Conservation (phyloP, 768 basidiomycete genomes). For the Tephrocybe sp. region DNA sequence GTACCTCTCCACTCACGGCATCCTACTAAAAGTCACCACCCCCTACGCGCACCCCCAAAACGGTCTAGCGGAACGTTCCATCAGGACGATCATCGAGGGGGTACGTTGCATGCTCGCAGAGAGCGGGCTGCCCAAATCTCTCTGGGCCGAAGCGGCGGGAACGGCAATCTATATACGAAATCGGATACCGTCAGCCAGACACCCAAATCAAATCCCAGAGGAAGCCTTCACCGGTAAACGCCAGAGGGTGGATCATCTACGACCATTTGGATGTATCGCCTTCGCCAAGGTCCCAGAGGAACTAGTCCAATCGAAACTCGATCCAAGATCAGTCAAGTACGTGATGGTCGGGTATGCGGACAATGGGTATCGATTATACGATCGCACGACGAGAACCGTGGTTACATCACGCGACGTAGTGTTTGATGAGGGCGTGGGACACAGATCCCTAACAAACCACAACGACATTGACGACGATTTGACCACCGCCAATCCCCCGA, state of each 20-base stretch:
- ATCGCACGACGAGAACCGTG: background rate
- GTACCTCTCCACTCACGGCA: background rate
- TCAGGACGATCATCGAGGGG: background rate
- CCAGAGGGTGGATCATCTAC: background rate
- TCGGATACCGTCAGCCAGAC: background rate
- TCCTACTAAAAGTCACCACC: background rate
- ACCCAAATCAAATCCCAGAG: conserved; percentile 5
- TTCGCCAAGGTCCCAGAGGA: conserved; percentile 1
- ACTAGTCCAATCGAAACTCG: background rate
- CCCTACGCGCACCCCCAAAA: background rate
- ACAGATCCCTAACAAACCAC: background rate
- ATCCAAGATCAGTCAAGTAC: background rate
- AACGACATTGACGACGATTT: background rate
- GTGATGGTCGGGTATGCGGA: background rate
- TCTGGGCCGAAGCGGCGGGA: background rate
- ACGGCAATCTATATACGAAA: background rate
- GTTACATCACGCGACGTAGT: background rate
- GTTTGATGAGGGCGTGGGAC: background rate
- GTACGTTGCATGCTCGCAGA: background rate
- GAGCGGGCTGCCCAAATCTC: background rate
- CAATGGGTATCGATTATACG: background rate
- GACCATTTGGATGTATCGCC: background rate
- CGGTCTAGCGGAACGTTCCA: background rate
- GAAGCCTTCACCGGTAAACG: background rate
- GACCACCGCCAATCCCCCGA: too few relatives aligned